Evolutionary conservation across 371 early-diverging fungal genomes (phyloP).

Genomic region (Massospora cicadina): DNA sequence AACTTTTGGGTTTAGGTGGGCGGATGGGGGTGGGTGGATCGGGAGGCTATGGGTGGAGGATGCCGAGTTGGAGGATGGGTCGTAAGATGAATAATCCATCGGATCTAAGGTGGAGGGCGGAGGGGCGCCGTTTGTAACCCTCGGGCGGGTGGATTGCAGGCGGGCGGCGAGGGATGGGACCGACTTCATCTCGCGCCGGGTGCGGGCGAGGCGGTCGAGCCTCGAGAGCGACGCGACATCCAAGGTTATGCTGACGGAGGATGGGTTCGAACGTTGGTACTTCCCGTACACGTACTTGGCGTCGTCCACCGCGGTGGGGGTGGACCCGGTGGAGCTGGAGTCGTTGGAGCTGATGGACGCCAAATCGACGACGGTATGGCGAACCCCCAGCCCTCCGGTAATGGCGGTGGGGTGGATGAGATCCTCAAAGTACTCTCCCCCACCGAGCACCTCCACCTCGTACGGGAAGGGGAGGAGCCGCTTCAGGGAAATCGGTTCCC

Average conservation of each 20-base stretch:
- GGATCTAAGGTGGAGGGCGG: background rate
- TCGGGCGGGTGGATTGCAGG: background rate
- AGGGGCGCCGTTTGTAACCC: background rate
- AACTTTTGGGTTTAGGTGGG: background rate
- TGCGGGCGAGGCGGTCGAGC: slow-evolving; percentile 2
- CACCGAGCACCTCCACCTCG: slow-evolving; percentile 7
- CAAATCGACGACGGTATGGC: background rate
- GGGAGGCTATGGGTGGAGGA: background rate
- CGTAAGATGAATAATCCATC: background rate
- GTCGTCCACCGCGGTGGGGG: background rate
- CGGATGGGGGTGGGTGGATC: background rate
- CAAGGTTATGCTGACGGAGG: background rate
- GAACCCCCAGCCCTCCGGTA: background rate
- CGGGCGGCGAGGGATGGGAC: background rate
- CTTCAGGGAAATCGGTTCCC: background rate
- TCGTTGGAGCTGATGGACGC: background rate
- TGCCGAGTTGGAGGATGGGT: background rate
- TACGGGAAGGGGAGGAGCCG: slow-evolving; percentile 5
- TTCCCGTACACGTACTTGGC: slow-evolving; percentile 8
- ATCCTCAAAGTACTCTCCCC: slow-evolving; percentile 9
- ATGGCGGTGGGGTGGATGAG: background rate
- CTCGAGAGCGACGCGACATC: slow-evolving; percentile 5
- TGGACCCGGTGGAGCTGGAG: background rate
- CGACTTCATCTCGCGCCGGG: background rate
- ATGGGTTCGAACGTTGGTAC: slow-evolving; percentile 5